phyloP scores from a whole-genome alignment of 352 stramenopile species.

The Pythium aquatile region DNA sequence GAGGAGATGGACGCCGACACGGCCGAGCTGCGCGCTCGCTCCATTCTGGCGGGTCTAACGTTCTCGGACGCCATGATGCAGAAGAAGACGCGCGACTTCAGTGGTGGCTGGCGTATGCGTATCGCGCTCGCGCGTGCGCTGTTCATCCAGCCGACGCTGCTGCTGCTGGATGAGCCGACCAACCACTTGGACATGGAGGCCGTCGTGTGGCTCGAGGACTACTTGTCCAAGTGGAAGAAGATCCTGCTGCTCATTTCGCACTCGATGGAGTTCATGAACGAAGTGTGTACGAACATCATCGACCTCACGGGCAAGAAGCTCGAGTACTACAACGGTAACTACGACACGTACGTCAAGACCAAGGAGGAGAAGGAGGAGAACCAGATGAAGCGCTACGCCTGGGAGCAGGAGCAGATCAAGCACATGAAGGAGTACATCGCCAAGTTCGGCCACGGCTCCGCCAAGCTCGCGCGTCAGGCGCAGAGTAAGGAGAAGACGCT shows the following conservation, averaged over 20 bases:
- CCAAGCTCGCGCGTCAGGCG: slow-evolving; percentile 97
- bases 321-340: slow-evolving; percentile 98
- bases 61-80: slow-evolving; percentile 95
- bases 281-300: slow-evolving; percentile 98
- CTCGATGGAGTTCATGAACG: slow-evolving; percentile 99
- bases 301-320: slow-evolving; percentile 94
- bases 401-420: slow-evolving; percentile 98
- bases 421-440: slow-evolving; percentile 99
- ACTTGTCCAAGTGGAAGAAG: slow-evolving; percentile 96
- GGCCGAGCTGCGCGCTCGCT: slow-evolving; percentile 90
- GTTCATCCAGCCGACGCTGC: slow-evolving; percentile 95
- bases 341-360: slow-evolving; percentile 97
- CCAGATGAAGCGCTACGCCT: slow-evolving; percentile 98
- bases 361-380: slow-evolving; percentile 97
- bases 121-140: slow-evolving; percentile 95
- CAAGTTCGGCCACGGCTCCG: slow-evolving; percentile 96
- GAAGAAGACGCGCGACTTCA: slow-evolving; percentile 94
- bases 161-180: slow-evolving; percentile 95
- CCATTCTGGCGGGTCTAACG: slow-evolving; percentile 94
- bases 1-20: slow-evolving; percentile 95
- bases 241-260: slow-evolving; percentile 97
- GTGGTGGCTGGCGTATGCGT: slow-evolving; percentile 95
- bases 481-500: slow-evolving; percentile 99
- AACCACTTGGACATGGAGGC: slow-evolving; percentile 98
- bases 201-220: slow-evolving; percentile 98